Base-by-base conservation (phyloP, 345 rosid species). In the Bruguiera gymnorhiza region DNA sequence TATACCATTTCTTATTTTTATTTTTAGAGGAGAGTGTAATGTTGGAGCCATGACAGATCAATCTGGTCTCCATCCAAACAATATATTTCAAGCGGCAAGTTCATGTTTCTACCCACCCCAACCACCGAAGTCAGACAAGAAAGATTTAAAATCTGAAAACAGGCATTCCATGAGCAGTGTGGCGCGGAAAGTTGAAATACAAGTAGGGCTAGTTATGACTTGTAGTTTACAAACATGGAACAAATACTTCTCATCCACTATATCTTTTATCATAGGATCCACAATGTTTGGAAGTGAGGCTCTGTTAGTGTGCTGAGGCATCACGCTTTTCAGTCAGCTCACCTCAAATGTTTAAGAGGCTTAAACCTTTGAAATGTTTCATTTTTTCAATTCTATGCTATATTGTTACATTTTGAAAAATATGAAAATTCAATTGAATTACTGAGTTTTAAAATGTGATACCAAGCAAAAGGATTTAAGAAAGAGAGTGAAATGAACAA, bases 271-370 rank as follows among this genome's bases (percentile, higher is more conserved):
- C 57, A 77, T 89, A 46, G 96, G 93, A 81, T 94, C 97, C 82
- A 94, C 72, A 1, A 91, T 89, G 73, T 75, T 82, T 39, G 98
- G 97, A 77, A 94, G 93, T 73, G 83, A 85, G 60, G 88, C 75
- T 86, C 97, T 84, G 80, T 91, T 96, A 46, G 96, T 91, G 21
- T 91, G 97, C 79, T 89, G 93, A 81, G 99, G 97, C 97, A 95
- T 95, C 99, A 34, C 99, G 91, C 86, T 95, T 95, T 43, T 95
- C 99, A 1, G 97, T 95, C 73, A 95, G 63, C 70, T 84, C 86
- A 55, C 99, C 98, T 94, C 70, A 6, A 34, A 34, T 34, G 9
- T 34, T 6, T 8, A 34, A 34, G 5, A 34, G 9, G 43, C 1
- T 37, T 37, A 8, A 37, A 2, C 9, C 6, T 37, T 37, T 37